phyloP scores from a whole-genome alignment of 306 rosid genomes.

The Spatholobus suberectus region DNA sequence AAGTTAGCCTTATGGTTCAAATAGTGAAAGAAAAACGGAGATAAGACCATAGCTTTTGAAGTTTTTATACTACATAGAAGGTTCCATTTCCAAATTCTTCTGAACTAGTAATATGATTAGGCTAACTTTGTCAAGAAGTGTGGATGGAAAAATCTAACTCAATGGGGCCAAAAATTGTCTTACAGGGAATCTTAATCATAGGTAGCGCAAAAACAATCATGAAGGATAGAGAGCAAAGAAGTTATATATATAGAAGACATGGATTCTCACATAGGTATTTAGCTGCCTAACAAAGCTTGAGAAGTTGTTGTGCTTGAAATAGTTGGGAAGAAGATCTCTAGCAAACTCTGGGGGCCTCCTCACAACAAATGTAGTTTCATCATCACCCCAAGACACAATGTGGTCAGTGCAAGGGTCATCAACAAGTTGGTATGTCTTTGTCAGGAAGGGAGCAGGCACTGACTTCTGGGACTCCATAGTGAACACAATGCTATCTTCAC shows the following conservation, averaged over 20 bases:
- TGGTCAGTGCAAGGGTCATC: slow-evolving; percentile 79
- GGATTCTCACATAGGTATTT: slow-evolving; percentile 69
- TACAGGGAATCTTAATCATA: neutral
- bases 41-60: neutral
- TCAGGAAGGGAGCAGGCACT: slow-evolving; percentile 74
- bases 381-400: slow-evolving; percentile 83
- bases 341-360: slow-evolving; percentile 87
- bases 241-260: neutral
- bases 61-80: neutral
- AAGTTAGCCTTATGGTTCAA: slow-evolving; percentile 23
- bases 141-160: neutral
- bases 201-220: neutral
- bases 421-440: slow-evolving; percentile 80
- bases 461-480: slow-evolving; percentile 59
- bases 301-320: slow-evolving; percentile 90
- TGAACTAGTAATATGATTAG: neutral
- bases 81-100: neutral
- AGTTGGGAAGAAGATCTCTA: slow-evolving; percentile 79
- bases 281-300: slow-evolving; percentile 90
- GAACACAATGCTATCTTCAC: slow-evolving; percentile 54
- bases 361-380: slow-evolving; percentile 68
- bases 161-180: neutral
- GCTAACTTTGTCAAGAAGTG: neutral
- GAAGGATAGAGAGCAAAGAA: neutral
- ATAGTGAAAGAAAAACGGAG: slow-evolving; percentile 9